These are phyloP conservation scores for Penicilliopsis zonata DNA, from an alignment of 495 filamentous ascomycete genomes.

Conservation along the genomic window DNA sequence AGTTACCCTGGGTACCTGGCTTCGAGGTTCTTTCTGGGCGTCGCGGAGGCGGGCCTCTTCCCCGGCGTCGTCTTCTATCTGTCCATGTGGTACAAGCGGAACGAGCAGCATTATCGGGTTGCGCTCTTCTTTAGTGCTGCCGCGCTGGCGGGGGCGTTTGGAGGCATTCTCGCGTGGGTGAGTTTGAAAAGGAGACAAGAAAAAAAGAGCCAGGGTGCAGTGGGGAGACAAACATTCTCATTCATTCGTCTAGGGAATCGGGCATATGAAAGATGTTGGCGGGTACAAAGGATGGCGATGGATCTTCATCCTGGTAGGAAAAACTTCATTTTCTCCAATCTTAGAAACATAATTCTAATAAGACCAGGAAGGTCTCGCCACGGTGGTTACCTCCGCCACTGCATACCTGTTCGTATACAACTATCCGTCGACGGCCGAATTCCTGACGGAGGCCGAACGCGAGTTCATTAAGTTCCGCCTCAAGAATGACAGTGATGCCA, in stretches of 20 bases:
- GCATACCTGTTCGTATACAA: conserved; percentile 65
- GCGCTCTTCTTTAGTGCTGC: conserved; percentile 67
- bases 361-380: conserved; percentile 53
- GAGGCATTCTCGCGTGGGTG: conserved; percentile 58
- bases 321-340: no score
- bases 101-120: conserved; percentile 60
- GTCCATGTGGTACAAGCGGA: conserved; percentile 75
- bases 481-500: conserved; percentile 47
- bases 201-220: not conserved
- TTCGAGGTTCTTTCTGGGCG: conserved; percentile 35
- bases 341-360: conserved; percentile 75
- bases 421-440: conserved; percentile 57
- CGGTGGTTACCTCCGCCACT: conserved; percentile 45
- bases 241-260: conserved; percentile 25
- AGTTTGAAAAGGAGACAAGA: not conserved
- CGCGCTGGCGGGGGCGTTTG: conserved; percentile 67
- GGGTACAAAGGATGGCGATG: conserved; percentile 65
- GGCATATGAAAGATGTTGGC: conserved; percentile 51
- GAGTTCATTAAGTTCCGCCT: conserved; percentile 47
- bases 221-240: not conserved
- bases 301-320: conserved; percentile 68
- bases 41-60: conserved; percentile 46
- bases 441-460: conserved; percentile 52
- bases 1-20: conserved; percentile 52
- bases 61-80: conserved; percentile 73